Conservation (phyloP, 495 filamentous ascomycete species). For the Parmelia sp. region DNA sequence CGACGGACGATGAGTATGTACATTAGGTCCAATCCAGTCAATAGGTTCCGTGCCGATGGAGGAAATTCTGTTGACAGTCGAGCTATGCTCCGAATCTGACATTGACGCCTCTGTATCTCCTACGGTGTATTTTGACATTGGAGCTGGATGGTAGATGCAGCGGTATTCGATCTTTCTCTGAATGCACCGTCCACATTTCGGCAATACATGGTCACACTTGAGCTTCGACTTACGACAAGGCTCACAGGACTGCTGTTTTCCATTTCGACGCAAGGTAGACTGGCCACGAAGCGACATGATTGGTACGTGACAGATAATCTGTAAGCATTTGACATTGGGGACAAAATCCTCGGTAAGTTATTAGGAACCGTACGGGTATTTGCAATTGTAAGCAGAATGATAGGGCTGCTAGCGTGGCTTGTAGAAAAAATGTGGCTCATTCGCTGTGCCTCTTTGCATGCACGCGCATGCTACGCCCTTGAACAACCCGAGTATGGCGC, state of each 20-base stretch:
- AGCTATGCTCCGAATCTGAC: neutral
- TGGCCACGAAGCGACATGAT: neutral
- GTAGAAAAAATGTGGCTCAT: neutral
- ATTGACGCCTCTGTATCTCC: neutral
- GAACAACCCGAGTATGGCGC: neutral
- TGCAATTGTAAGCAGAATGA: neutral
- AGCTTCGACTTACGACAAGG: slow-evolving; percentile 49
- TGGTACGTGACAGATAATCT: neutral
- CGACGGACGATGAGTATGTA: slow-evolving; percentile 8
- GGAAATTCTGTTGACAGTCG: neutral
- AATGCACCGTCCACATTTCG: slow-evolving; percentile 35
- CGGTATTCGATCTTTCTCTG: slow-evolving; percentile 32
- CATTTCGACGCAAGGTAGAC: slow-evolving; percentile 37
- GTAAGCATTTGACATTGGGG: no score
- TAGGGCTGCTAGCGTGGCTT: neutral
- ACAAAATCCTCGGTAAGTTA: no score
- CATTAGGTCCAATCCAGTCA: slow-evolving; percentile 6
- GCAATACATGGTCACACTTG: slow-evolving; percentile 43
- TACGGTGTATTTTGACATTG: slow-evolving; percentile 32
- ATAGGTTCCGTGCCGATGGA: slow-evolving; percentile 2
- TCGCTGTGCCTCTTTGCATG: neutral
- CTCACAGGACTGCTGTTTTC: slow-evolving; percentile 46
- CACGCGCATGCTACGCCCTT: neutral
- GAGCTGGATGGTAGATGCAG: slow-evolving; percentile 43
- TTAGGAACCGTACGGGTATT: no score